Conservation (phyloP, 176 grass and related monocot genomes). For the Hyparrhenia diplandra region DNA sequence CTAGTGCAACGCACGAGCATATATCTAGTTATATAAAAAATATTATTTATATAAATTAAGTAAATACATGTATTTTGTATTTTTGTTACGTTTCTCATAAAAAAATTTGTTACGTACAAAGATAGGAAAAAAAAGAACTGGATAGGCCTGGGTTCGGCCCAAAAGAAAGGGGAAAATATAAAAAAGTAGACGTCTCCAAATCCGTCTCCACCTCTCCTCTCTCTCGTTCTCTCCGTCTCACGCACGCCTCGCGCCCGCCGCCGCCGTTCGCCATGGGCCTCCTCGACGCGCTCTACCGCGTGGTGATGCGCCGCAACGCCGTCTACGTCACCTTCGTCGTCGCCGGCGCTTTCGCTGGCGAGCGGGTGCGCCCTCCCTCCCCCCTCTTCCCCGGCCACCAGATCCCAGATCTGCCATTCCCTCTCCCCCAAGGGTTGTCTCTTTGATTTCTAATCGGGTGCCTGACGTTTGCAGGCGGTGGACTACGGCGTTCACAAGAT, state of each 20-base stretch:
- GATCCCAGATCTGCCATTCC: conserved; percentile 12
- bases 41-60: no score
- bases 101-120: no score
- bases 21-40: no score
- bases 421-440: neutral
- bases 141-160: no score
- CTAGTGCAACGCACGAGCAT: no score
- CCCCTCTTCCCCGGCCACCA: neutral
- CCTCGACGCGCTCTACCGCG: conserved; percentile 67
- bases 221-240: neutral
- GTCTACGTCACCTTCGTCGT: conserved; percentile 94
- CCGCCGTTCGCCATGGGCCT: conserved; percentile 34
- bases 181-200: neutral
- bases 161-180: neutral
- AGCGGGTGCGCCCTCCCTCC: conserved; percentile 44
- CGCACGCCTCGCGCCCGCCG: neutral
- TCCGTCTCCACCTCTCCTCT: neutral
- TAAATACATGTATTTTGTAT: no score
- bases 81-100: no score
- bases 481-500: conserved; percentile 78
- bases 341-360: conserved; percentile 75
- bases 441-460: neutral
- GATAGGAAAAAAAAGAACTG: no score
- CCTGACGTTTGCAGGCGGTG: conserved; percentile 46
- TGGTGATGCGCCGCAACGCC: conserved; percentile 86